Evolutionary conservation across 805 yeast species (phyloP).

Genomic region (Nakazawaea siamensis): DNA sequence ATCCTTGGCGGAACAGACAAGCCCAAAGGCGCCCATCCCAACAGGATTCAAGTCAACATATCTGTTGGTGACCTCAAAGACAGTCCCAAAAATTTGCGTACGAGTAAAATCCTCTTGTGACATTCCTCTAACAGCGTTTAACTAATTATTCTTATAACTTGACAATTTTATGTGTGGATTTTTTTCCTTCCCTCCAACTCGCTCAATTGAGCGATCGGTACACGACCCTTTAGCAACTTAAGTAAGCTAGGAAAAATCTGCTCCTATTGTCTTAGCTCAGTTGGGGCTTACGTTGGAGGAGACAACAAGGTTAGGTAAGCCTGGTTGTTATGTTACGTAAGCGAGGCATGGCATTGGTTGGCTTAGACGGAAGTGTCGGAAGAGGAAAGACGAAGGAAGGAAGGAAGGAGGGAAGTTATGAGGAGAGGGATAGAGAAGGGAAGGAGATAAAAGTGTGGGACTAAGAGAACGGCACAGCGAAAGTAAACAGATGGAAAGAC

Average conservation of each 20-base stretch:
- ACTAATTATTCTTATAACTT: no score
- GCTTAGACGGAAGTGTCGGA: not conserved
- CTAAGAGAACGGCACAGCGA: no score
- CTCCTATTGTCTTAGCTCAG: no score
- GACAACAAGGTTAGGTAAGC: no score
- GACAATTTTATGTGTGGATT: no score
- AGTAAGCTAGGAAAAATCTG: no score
- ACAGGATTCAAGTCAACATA: conserved; percentile 93
- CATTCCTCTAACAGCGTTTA: conserved; percentile 11
- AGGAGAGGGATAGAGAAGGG: not conserved
- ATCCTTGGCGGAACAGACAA: conserved; percentile 94
- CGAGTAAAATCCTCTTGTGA: conserved; percentile 41
- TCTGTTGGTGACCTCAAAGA: conserved; percentile 84
- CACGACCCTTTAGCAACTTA: not conserved
- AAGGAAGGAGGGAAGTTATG: not conserved
- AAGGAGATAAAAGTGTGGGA: not conserved
- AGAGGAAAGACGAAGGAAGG: not conserved
- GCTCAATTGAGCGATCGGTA: not conserved
- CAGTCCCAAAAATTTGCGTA: conserved; percentile 92
- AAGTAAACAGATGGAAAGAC: no score
- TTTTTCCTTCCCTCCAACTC: not conserved
- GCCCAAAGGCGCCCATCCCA: conserved; percentile 99
- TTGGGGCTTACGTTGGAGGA: no score
- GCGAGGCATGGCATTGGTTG: no score
- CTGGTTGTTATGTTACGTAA: no score